A percentile compares a stretch with the other conserved stretches of the same genome.
These are phyloP conservation scores for Closterium sp. DNA, from an alignment of 139 green algal species.

Conservation along the genomic window DNA sequence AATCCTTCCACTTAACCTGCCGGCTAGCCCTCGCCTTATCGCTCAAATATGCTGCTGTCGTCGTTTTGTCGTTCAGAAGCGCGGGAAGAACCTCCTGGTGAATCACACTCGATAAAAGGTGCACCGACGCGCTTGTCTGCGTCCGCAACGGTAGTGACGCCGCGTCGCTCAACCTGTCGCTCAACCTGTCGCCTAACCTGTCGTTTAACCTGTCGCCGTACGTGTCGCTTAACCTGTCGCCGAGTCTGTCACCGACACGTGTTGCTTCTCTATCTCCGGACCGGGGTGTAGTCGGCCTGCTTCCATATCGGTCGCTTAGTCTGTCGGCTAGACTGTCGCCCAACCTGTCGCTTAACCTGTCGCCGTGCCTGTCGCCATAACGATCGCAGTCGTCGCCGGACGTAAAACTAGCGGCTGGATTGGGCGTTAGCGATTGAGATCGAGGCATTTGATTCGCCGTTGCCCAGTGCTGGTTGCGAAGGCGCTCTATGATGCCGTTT, in stretches of 20 bases:
- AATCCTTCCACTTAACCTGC: neutral
- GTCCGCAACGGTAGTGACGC: neutral
- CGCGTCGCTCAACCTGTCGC: neutral
- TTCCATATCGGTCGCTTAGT: neutral
- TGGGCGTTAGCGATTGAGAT: neutral
- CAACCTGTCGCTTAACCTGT: neutral
- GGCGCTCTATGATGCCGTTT: neutral
- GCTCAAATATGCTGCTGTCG: neutral
- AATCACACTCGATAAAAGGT: neutral
- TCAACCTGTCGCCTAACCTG: neutral
- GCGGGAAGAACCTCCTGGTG: neutral
- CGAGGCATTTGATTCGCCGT: neutral
- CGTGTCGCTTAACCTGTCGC: neutral
- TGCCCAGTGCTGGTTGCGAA: neutral
- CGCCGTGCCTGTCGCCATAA: neutral
- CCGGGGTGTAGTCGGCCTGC: neutral
- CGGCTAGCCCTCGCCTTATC: neutral
- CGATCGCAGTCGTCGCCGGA: neutral
- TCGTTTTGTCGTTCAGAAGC: neutral
- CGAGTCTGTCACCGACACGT: neutral
- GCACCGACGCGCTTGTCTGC: neutral
- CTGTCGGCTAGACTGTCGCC: neutral
- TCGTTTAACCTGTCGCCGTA: neutral
- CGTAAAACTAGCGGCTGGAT: neutral
- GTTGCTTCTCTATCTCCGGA: neutral